Percentiles rank a stretch among this genome's conserved stretches.
Conservation (phyloP, 2,329 filamentous ascomycete genomes). For the Nannizzia gypsea region DNA sequence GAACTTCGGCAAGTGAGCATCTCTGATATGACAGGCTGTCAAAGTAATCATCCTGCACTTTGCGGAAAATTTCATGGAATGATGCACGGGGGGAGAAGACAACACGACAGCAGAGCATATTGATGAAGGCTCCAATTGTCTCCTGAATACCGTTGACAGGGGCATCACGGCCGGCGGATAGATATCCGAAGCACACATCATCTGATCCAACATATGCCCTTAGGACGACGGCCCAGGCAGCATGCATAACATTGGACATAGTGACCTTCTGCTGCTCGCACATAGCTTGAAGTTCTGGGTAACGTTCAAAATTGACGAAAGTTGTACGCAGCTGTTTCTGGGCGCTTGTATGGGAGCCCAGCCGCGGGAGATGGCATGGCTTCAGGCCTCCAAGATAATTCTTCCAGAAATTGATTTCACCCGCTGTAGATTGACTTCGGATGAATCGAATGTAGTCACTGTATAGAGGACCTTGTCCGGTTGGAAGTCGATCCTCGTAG, state of each 20-base stretch:
- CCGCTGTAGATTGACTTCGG: constrained; percentile 5
- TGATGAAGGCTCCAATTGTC: constrained; percentile 34
- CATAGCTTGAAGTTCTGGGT: constrained; percentile 9
- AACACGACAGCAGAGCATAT: constrained; percentile 25
- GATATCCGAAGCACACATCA: constrained; percentile 25
- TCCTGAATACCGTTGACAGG: constrained; percentile 29
- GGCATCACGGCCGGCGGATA: constrained; percentile 25
- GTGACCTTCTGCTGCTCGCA: constrained; percentile 14
- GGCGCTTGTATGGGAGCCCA: background rate
- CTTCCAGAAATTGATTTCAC: constrained; percentile 20
- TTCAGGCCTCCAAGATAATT: constrained; percentile 18
- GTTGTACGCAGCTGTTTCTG: constrained; percentile 6
- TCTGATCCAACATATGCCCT: constrained; percentile 13
- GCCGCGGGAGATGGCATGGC: constrained; percentile 15
- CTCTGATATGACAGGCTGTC: constrained; percentile 13
- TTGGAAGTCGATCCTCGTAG: constrained; percentile 19
- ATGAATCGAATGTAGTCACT: constrained; percentile 15
- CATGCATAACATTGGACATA: constrained; percentile 19
- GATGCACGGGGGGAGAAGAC: constrained; percentile 7
- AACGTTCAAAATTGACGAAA: constrained; percentile 9
- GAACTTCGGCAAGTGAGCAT: constrained; percentile 13
- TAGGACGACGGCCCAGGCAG: constrained; percentile 20
- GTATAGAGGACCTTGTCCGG: constrained; percentile 11
- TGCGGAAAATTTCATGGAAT: constrained; percentile 9
- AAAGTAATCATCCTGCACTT: constrained; percentile 13